Percentiles rank a stretch among this genome's conserved stretches.
phyloP scores from a whole-genome alignment of 1,284 basidiomycete genomes.

The Puccinia horiana region DNA sequence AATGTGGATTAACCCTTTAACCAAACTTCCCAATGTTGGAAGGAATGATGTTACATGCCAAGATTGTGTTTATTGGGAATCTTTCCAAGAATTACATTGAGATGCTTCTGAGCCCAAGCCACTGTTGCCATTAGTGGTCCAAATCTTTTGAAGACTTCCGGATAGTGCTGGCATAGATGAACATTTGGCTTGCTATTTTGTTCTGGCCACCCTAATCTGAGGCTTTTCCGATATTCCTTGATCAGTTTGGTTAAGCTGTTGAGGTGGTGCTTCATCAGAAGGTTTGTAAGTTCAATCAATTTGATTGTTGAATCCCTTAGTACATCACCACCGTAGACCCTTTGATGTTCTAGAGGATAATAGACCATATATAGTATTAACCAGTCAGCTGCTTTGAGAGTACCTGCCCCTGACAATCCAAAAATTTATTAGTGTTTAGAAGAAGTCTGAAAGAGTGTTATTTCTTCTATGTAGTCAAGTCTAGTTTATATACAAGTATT shows the following conservation, averaged over 20 bases:
- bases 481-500: too few relatives aligned
- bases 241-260: not conserved
- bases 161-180: slow-evolving; percentile 10
- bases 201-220: not conserved
- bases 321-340: not conserved
- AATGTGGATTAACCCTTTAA: too few relatives aligned
- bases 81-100: slow-evolving; percentile 11
- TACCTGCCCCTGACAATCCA: not conserved
- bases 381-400: too few relatives aligned
- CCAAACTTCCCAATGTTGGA: too few relatives aligned
- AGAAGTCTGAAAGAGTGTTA: too few relatives aligned
- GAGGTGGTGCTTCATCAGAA: not conserved
- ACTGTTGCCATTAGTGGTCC: not conserved
- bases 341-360: not conserved
- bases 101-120: not conserved
- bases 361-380: slow-evolving; percentile 24
- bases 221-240: not conserved
- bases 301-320: not conserved
- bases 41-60: not conserved
- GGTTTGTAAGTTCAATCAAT: not conserved
- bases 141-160: slow-evolving; percentile 3
- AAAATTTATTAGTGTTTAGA: too few relatives aligned
- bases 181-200: not conserved
- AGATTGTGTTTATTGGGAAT: not conserved
- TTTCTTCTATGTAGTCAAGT: too few relatives aligned